Evolutionary conservation across 2,329 filamentous ascomycete genomes (phyloP), one percentile per base, ranked within the genome.

Genomic region (Scedosporium minutisporum): DNA sequence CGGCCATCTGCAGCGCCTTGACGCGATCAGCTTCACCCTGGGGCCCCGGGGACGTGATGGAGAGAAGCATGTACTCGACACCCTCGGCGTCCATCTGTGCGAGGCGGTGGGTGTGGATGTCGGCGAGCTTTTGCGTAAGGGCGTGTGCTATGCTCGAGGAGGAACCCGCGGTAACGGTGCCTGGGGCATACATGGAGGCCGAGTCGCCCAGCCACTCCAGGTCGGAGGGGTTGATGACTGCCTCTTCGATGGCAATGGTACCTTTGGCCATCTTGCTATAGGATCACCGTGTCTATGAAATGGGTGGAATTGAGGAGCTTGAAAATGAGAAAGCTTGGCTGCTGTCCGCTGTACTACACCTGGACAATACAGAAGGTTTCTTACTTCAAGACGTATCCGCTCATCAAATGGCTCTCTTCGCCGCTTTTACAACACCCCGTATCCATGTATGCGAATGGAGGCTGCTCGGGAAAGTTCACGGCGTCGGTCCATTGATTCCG

Each of bases 1-100:
- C 29, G 4, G 73, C 70, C n/a, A 74, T 63, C 1, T 57, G 51
- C 6, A 64, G 63, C 0, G 73, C 71, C 16, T 66, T 69, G 3
- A 44, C 64, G 0, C 69, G 64, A 55, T 73, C 68, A 1, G 63
- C 57, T 44, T 71, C 68, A 18, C 71, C 72, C 57, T 74, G 73
- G 0, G 69, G 67, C 0, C 73, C 72, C 0, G 72, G 72, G 0
- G 72, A 71, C 2, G 72, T 74, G 2, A 73, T 63, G 1, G 70
- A 72, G 5, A 75, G 67, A 4, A 75, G 68, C 69, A 74, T 74
- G 66, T 73, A 74, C 63, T 74, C 72, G 48, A 75, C 72, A 9
- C 72, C 72, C 44, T 73, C 68, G 27, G 68, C 69, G 62, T 74
- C 72, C 73, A 74, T 74, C 41, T 69, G 65, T 1, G 58, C 53